These are phyloP conservation scores for Jimgerdemannia lactiflua DNA, from an alignment of 192 early-diverging fungal genomes.

Conservation along the genomic window DNA sequence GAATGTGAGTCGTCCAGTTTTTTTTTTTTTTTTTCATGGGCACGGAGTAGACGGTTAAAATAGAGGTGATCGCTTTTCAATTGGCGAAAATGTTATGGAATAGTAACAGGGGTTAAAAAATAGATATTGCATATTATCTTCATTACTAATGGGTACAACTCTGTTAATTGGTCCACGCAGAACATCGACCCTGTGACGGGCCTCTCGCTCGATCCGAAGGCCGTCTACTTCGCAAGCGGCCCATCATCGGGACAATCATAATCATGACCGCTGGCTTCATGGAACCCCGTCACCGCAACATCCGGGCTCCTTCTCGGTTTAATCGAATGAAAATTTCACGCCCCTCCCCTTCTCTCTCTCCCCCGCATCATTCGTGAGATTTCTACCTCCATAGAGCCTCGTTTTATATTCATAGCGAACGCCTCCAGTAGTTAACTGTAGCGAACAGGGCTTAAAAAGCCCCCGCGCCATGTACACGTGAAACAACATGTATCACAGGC, in stretches of 20 bases:
- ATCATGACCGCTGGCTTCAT: background rate
- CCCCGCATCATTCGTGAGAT: no score
- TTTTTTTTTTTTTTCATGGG: background rate
- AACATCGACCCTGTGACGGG: constrained; percentile 59
- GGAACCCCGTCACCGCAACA: no score
- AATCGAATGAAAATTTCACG: no score
- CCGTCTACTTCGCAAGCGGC: constrained; percentile 42
- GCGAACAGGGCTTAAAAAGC: no score
- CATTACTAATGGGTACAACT: background rate
- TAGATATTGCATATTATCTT: background rate
- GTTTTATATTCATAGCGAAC: no score
- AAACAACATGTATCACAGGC: no score
- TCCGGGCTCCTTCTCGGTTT: background rate
- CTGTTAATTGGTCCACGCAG: constrained; percentile 4
- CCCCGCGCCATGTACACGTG: no score
- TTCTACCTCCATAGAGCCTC: no score
- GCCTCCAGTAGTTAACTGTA: no score
- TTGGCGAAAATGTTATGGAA: background rate
- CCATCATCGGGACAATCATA: background rate
- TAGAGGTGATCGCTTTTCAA: no score
- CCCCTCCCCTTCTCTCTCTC: no score
- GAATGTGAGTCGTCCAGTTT: constrained; percentile 25
- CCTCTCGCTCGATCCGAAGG: constrained; percentile 52
- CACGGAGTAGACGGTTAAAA: no score
- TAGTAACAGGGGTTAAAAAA: background rate